phyloP scores from a whole-genome alignment of 768 basidiomycete genomes.

The Solioccasus polychromus region DNA sequence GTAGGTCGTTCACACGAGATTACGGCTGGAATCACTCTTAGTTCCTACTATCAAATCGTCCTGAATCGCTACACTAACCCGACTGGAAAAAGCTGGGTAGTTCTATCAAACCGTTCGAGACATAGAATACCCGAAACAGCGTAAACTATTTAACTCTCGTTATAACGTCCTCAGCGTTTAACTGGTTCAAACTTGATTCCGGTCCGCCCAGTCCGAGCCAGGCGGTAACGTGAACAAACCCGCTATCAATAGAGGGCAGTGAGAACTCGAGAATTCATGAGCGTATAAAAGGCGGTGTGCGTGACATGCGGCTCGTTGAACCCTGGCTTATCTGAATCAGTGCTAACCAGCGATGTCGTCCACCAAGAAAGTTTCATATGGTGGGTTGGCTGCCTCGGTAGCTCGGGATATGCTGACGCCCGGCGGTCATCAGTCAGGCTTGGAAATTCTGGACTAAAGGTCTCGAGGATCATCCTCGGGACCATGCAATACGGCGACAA shows the following conservation, averaged over 20 bases:
- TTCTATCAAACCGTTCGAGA: too few species aligned
- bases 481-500: slow-evolving; percentile 44
- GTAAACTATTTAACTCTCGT: neutral
- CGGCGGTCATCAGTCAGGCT: slow-evolving; percentile 32
- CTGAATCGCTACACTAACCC: too few species aligned
- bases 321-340: too few species aligned
- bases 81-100: too few species aligned
- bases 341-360: slow-evolving; percentile 15
- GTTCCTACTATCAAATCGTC: too few species aligned
- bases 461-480: slow-evolving; percentile 51
- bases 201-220: too few species aligned
- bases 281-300: neutral
- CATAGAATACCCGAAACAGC: neutral
- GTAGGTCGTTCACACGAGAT: slow-evolving; percentile 22
- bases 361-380: slow-evolving; percentile 30
- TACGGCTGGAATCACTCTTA: slow-evolving; percentile 1
- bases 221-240: too few species aligned
- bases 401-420: neutral
- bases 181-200: neutral
- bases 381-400: slow-evolving; percentile 17
- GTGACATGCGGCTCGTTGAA: too few species aligned
- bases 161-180: neutral
- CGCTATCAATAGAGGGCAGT: slow-evolving; percentile 17
- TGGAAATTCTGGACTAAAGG: slow-evolving; percentile 48
- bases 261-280: slow-evolving; percentile 4